Evolutionary conservation across 495 filamentous ascomycete species (phyloP).

Genomic region (Rostrohypoxylon terebratum): DNA sequence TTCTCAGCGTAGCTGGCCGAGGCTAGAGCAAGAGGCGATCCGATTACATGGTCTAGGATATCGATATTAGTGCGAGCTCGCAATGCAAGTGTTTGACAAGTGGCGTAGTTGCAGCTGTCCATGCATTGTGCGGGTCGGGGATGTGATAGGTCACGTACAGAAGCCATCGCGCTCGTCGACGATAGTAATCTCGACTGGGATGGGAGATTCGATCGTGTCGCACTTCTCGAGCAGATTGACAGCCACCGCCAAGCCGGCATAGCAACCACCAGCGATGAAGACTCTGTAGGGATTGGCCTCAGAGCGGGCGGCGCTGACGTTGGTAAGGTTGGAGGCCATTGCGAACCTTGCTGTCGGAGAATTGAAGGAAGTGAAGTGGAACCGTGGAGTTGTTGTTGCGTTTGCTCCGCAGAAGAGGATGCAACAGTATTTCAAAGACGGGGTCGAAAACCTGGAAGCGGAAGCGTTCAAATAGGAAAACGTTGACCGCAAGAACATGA

Average conservation of each 20-base stretch:
- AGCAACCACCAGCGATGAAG: conserved; percentile 72
- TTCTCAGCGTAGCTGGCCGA: conserved; percentile 65
- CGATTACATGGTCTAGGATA: conserved; percentile 68
- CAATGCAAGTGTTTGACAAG: neutral
- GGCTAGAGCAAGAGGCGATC: conserved; percentile 71
- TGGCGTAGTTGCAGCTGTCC: conserved; percentile 11
- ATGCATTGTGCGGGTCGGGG: neutral
- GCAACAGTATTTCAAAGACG: conserved; percentile 30
- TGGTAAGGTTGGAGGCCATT: conserved; percentile 31
- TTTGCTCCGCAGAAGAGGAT: conserved; percentile 14
- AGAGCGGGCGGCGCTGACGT: conserved; percentile 22
- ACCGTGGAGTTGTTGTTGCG: conserved; percentile 17
- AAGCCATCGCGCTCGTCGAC: conserved; percentile 78
- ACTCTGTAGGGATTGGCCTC: conserved; percentile 52
- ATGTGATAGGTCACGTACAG: conserved; percentile 58
- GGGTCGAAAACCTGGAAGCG: conserved; percentile 15
- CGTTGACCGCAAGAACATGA: conserved; percentile 31
- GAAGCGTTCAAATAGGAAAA: conserved; percentile 16
- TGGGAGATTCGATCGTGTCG: conserved; percentile 51
- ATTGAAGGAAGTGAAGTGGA: conserved; percentile 22
- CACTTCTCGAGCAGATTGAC: conserved; percentile 71
- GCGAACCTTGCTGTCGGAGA: conserved; percentile 26
- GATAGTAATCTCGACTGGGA: conserved; percentile 71
- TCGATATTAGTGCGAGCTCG: neutral
- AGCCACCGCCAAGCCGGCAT: conserved; percentile 70